Base-by-base conservation (phyloP, 352 stramenopile species). In the Halophytophthora batemanensis region DNA sequence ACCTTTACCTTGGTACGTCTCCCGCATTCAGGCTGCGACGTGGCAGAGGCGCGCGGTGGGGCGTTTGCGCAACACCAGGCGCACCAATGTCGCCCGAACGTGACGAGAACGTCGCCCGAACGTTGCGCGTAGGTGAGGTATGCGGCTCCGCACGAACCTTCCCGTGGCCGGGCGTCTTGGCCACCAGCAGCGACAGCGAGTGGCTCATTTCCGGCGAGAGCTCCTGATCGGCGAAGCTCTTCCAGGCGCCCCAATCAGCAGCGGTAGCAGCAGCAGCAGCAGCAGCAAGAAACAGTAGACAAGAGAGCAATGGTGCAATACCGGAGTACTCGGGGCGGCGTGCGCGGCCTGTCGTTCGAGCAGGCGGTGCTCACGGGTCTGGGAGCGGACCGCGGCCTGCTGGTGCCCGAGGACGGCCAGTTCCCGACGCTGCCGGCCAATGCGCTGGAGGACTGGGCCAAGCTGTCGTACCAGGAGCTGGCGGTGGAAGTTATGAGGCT, bases 401-500 rank as follows among this genome's bases (percentile, higher is more conserved):
- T 96, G 19, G 71, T 96, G 33, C 87, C 87, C 1, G 83, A 90
- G 53, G 69, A 59, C n/a, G 55, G 69, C 50, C 71, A 88, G 55
- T 93, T 96, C 70, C 87, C 87, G 34, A 68, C 64, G 53, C 73
- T 96, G 38, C 80, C 79, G 6, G 53, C 59, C 22, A 61, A 92
- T 28, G 82, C 80, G 33, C 71, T 95, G 14, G 44, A 78, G 28
- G 71, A 81, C 52, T 96, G 94, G 93, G 72, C 91, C 34, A 69
- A 60, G 37, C 77, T 99, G n/a, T 90, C 82, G 50, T 99, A 98
- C 73, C 73, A 94, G 50, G 90, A 97, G 39, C 72, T 99, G 48
- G 91, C 96, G 0, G 80, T 94, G 25, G 82, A 98, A 48, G 87
- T 99, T 45, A 98, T 99, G 82, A 80, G 83, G 1, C 90, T 98